These are phyloP conservation scores for Triangularia setosa DNA, from an alignment of 2,329 filamentous ascomycete genomes.

Conservation along the genomic window DNA sequence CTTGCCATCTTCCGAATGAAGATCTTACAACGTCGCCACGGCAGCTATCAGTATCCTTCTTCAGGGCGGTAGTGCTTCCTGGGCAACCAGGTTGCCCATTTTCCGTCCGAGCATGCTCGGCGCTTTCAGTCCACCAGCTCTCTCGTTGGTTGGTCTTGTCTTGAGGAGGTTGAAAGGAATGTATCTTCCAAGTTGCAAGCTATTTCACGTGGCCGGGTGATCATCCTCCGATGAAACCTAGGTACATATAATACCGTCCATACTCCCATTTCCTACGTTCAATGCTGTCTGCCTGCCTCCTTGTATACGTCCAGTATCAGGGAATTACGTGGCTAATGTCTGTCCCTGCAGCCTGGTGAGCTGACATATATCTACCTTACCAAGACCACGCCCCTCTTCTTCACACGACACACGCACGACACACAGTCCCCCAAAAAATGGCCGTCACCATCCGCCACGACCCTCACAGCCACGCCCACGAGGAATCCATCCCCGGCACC, in stretches of 20 bases:
- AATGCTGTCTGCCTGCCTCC: not conserved
- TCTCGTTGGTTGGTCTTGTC: not conserved
- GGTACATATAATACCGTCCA: not conserved
- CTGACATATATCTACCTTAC: not conserved
- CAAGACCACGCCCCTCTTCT: not conserved
- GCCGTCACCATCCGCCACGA: slow-evolving; percentile 3
- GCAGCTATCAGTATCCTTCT: not conserved
- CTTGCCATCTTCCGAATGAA: not conserved
- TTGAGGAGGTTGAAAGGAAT: not conserved
- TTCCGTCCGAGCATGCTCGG: not conserved
- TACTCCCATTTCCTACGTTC: not conserved
- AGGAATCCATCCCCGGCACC: slow-evolving; percentile 53
- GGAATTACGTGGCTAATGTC: not conserved
- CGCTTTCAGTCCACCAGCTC: not conserved
- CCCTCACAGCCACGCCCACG: slow-evolving; percentile 47
- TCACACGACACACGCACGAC: too few relatives aligned
- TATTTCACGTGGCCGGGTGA: not conserved
- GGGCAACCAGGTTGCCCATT: not conserved
- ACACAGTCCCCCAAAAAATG: not conserved
- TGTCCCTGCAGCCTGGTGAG: not conserved
- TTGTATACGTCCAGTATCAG: not conserved
- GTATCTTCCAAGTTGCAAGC: not conserved
- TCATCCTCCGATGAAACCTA: not conserved
- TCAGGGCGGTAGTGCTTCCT: not conserved
- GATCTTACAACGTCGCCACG: not conserved